Evolutionary conservation across 148 eudicot genomes (phyloP), one percentile per base, ranked within the genome.

Genomic region (Chenopodium suecicum): DNA sequence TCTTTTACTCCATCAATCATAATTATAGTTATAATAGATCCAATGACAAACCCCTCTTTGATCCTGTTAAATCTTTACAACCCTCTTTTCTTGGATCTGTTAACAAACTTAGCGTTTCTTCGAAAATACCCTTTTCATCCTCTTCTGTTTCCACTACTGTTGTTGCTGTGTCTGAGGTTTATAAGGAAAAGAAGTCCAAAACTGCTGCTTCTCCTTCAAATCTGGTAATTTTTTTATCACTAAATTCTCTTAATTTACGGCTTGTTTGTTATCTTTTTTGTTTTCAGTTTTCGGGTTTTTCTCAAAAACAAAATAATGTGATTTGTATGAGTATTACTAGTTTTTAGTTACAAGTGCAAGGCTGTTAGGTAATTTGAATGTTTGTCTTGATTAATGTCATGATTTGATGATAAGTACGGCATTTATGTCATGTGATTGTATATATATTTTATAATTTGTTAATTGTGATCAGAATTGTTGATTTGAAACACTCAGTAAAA

Each of bases 101-200:
- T 82, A 74, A 52, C 32, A 88, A 86, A 8, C 84, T 88, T 17
- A 81, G 87, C 16, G 41, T 80, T 62, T 65, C 56, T 67, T 70
- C 68, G 7, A 77, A 78, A 22, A 3, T 23, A 9, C 78, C 87
- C 76, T 64, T n/a, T 80, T 56, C 81, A 50, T 68, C 74, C 9
- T 79, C 80, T 32, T 85, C 88, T 78, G 80, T 73, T 54, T 14
- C 82, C 5, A 84, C 73, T 37, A 0, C 76, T 34, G 90, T 88
- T n/a, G 87, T 86, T 13, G 93, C 88, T 34, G 89, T 85, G 58
- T 84, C 98, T 54, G 91, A 92, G 67, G 89, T 80, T 48, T 89
- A 91, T 80, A 88, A 86, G 91, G 92, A 88, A 56, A 91, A 84
- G 76, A 92, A 87, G 84, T 10, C 83, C 64, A 88, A 89, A 76